Base-by-base conservation (phyloP, 1,284 basidiomycete genomes). In the Dichomitus squalens region DNA sequence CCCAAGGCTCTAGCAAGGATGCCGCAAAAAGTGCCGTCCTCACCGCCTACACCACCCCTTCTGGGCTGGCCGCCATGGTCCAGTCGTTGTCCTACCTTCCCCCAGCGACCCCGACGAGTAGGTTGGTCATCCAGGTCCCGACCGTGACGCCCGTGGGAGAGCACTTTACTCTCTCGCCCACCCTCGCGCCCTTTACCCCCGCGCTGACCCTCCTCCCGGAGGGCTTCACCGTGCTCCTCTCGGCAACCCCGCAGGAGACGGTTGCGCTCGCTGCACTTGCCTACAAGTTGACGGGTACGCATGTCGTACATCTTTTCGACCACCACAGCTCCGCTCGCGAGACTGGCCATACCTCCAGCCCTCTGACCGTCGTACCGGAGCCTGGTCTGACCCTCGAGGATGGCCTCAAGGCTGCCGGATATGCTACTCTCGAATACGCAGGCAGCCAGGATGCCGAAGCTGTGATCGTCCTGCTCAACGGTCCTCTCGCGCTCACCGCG, bases 281-380 rank as follows among this genome's bases (percentile, higher is more conserved):
- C 4, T 92, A 92, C 75, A 77, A 76, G 55, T 73, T 90, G 50
- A 76, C 79, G 20, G 71, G 76, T 29, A 79, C 76, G 35, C 92
- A 94, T 73, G 83, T 89, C 54, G 80, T 90, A 56, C 91, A 92
- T 70, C 73, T 94, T 36, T 93, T 93, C 69, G 90, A 93, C 70
- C 89, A 93, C 64, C 77, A 87, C 69, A 80, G 84, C 63, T 77
- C 84, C 40, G 75, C 85, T 47, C 84, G 92, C 20, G 90, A 94
- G 72, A 73, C 81, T n/a, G 85, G 89, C 12, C 81, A 85, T 58
- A 65, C 75, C 16, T 69, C 87, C 40, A 43, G 54, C 36, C 67
- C 61, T 53, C 66, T 47, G 67, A 72, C 38, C 62, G 75, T 43
- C 53, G 68, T n/a, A 56, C 69, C 11, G 70, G 73, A 55, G 63